Evolutionary conservation across 352 stramenopile genomes (phyloP), one percentile per base, ranked within the genome.

Genomic region (Lagenidium giganteum): DNA sequence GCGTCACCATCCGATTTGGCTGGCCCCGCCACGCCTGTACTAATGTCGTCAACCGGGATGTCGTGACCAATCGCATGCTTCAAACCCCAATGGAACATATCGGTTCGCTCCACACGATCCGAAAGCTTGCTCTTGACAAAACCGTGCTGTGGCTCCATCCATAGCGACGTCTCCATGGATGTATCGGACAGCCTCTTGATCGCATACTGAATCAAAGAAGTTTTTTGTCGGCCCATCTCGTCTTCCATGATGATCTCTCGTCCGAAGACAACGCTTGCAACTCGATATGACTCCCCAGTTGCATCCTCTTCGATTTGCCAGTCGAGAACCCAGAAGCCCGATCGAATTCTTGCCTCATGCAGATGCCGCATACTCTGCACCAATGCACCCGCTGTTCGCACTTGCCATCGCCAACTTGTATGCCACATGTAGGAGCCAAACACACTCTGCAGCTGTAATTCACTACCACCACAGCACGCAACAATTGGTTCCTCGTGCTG

Each of bases 401-500:
- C 61, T 51, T 87, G 63, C 83, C 83, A 95, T 32, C 73, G 72
- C 81, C 80, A 95, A 42, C 74, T 89, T 12, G 76, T 83, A 49
- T 92, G 78, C 83, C 83, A 95, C 58, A 95, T 87, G 35, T 91
- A 93, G 3, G 83, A 70, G 21, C 80, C 78, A 55, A 93, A 95
- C 4, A 93, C 78, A 50, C 68, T 82, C 18, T 70, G 70, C 16
- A 87, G 44, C 41, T 80, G 68, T 11, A 95, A 38, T 23, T 92
- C 79, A 55, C 71, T 90, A 22, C 83, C 83, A 7, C 77, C 80
- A 31, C 83, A 95, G 37, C 83, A 95, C 21, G 56, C 64, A 27
- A 79, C 60, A 21, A 77, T 63, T 9, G 34, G 57, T 26, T 69
- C 61, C 14, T 80, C 71, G 13, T 48, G 52, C 17, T 71, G 50